phyloP scores from a whole-genome alignment of 257 asterid species.

The Gentiana macrophylla region DNA sequence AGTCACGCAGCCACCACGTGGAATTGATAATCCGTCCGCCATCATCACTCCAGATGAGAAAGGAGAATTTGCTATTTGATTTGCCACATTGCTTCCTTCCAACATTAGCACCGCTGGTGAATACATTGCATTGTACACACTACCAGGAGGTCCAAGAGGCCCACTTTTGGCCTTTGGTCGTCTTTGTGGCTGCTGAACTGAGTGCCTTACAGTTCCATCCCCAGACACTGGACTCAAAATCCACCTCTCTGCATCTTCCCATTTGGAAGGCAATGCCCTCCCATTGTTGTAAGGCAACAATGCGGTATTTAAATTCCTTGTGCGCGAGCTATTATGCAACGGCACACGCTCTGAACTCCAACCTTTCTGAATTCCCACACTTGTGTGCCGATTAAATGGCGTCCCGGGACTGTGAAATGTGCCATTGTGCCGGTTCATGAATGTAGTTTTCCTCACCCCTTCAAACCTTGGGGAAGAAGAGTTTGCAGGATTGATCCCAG shows the following conservation, averaged over 20 bases:
- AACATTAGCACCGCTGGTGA: conserved; percentile 60
- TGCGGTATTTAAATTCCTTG: conserved; percentile 36
- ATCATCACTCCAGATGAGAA: conserved; percentile 56
- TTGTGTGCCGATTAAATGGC: conserved; percentile 57
- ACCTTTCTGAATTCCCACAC: conserved; percentile 69
- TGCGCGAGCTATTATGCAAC: conserved; percentile 29
- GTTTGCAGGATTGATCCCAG: conserved; percentile 23
- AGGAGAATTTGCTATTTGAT: conserved; percentile 46
- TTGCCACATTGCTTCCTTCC: conserved; percentile 35
- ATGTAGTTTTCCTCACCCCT: conserved; percentile 45
- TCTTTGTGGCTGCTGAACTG: conserved; percentile 62
- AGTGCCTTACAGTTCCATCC: conserved; percentile 43
- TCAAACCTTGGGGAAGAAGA: conserved; percentile 65
- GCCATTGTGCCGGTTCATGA: conserved; percentile 29
- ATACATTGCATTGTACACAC: conserved; percentile 59
- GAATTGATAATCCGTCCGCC: conserved; percentile 45
- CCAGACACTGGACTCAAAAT: conserved; percentile 76
- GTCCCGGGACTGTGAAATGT: conserved; percentile 89
- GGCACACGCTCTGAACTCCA: conserved; percentile 97
- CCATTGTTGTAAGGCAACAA: conserved; percentile 63
- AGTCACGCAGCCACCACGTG: conserved; percentile 30
- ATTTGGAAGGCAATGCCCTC: conserved; percentile 80
- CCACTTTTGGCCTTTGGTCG: conserved; percentile 93
- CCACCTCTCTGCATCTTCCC: conserved; percentile 99
- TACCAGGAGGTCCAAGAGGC: conserved; percentile 90